These are phyloP conservation scores for Symbiotaphrina buchneri DNA, from an alignment of 495 filamentous ascomycete genomes.

Conservation along the genomic window DNA sequence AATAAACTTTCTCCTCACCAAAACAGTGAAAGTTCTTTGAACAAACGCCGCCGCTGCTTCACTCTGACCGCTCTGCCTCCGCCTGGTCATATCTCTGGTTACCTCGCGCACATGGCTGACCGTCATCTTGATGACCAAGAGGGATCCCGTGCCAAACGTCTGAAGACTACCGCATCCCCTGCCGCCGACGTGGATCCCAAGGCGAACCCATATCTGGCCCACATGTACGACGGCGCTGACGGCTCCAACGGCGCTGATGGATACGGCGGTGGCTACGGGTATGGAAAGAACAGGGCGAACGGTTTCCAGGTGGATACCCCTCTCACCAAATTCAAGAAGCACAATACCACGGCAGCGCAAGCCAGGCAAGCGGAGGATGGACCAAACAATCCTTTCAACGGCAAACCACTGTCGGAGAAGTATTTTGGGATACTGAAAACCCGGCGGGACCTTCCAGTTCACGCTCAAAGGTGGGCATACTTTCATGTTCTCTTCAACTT, in stretches of 20 bases:
- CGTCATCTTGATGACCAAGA: constrained; percentile 15
- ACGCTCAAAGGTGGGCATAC: constrained; percentile 52
- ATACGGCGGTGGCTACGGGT: constrained; percentile 17
- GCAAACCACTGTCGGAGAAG: constrained; percentile 44
- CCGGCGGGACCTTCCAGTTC: constrained; percentile 70
- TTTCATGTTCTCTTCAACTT: constrained; percentile 1
- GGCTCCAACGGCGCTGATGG: constrained; percentile 9
- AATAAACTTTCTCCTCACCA: no score
- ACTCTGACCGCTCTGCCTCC: no score
- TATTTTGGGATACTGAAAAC: constrained; percentile 78
- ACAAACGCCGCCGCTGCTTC: no score
- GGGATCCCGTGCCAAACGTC: constrained; percentile 18
- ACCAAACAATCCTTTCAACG: constrained; percentile 69
- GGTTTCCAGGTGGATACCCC: constrained; percentile 18
- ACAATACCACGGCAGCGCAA: constrained; percentile 57
- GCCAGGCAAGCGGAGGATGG: constrained; percentile 58
- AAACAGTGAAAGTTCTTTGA: no score
- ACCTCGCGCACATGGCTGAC: constrained; percentile 15
- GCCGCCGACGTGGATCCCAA: constrained; percentile 24
- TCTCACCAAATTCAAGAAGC: constrained; percentile 48
- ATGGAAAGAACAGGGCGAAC: constrained; percentile 6
- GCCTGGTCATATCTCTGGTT: no score
- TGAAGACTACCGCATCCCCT: constrained; percentile 18
- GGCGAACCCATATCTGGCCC: constrained; percentile 74
- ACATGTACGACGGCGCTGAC: constrained; percentile 41